Conservation (phyloP, 78 protist species). For the Dictyostelium intermedium region DNA sequence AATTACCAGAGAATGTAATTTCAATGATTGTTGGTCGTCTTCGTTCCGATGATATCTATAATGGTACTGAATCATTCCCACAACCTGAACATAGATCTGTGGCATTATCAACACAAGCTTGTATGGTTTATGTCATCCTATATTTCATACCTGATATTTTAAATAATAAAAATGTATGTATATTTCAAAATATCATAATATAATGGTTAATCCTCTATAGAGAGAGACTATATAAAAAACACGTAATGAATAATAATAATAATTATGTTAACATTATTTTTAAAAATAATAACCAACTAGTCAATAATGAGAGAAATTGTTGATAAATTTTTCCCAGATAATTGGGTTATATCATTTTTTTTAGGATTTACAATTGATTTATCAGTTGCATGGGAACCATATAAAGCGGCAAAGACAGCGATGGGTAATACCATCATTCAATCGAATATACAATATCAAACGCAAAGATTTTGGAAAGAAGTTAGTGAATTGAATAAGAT, state of each 20-base stretch:
- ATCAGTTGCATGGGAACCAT: slow-evolving; percentile 93
- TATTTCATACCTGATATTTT: slow-evolving; percentile 95
- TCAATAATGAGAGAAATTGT: slow-evolving; percentile 98
- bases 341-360: slow-evolving; percentile 96
- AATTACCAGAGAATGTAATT: slow-evolving; percentile 80
- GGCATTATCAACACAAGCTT: slow-evolving; percentile 96
- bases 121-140: slow-evolving; percentile 95
- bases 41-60: slow-evolving; percentile 97
- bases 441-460: slow-evolving; percentile 21
- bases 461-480: slow-evolving; percentile 67
- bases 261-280: neutral
- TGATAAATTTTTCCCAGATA: slow-evolving; percentile 97
- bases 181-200: neutral
- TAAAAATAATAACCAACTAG: neutral
- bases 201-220: neutral
- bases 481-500: slow-evolving; percentile 17
- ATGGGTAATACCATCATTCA: slow-evolving; percentile 86
- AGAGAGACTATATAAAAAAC: no score
- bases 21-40: slow-evolving; percentile 93
- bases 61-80: slow-evolving; percentile 91
- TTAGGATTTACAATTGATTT: slow-evolving; percentile 97
- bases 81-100: slow-evolving; percentile 97
- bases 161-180: slow-evolving; percentile 49
- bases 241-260: neutral
- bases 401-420: slow-evolving; percentile 96